Evolutionary conservation across 805 yeast genomes (phyloP).

Genomic region (Ogataea angusta): DNA sequence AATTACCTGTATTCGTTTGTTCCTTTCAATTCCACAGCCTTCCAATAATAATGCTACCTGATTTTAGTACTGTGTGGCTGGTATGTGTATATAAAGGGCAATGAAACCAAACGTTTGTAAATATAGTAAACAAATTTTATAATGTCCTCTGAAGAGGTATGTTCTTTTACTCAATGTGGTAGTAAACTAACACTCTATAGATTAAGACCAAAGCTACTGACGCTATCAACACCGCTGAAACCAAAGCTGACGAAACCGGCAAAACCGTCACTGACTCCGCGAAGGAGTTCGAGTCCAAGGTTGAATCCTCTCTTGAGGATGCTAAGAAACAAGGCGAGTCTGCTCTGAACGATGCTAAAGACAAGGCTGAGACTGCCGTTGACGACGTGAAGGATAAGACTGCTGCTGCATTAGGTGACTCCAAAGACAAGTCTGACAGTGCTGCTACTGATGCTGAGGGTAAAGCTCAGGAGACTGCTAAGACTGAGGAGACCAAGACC

Average conservation of each 20-base stretch:
- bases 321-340: neutral
- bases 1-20: neutral
- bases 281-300: conserved; percentile 2
- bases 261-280: conserved; percentile 3
- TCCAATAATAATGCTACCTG: neutral
- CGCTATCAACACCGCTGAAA: conserved; percentile 7
- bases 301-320: neutral
- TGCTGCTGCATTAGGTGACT: conserved; percentile 8
- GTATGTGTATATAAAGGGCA: conserved; percentile 4
- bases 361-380: conserved; percentile 9
- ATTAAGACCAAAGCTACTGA: conserved; percentile 6
- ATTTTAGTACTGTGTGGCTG: conserved; percentile 1
- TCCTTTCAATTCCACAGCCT: conserved; percentile 5
- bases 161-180: neutral
- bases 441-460: conserved; percentile 6
- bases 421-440: neutral
- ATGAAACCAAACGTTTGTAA: neutral
- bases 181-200: conserved; percentile 1
- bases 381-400: conserved; percentile 8
- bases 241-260: conserved; percentile 12
- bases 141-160: conserved; percentile 22
- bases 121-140: neutral
- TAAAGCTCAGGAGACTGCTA: conserved; percentile 13
- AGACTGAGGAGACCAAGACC: conserved; percentile 22
- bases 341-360: neutral